Evolutionary conservation across 2,329 filamentous ascomycete genomes (phyloP).

Genomic region (Phialocephala subalpina): DNA sequence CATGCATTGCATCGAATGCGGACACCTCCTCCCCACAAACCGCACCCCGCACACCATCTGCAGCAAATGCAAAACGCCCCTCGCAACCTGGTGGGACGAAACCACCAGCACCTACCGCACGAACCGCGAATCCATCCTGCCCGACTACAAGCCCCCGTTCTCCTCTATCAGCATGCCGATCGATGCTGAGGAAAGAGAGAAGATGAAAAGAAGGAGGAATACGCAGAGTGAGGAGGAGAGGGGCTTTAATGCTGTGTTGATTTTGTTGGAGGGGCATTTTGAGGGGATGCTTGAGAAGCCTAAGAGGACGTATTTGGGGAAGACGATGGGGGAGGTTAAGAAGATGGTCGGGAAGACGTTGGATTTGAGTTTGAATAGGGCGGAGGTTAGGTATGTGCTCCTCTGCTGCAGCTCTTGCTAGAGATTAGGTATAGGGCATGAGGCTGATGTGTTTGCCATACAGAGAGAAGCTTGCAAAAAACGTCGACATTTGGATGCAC

Average conservation of each 20-base stretch:
- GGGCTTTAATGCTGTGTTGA: slow-evolving; percentile 66
- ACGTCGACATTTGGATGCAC: slow-evolving; percentile 72
- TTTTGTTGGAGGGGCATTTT: slow-evolving; percentile 69
- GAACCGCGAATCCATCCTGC: slow-evolving; percentile 40
- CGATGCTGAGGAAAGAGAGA: slow-evolving; percentile 13
- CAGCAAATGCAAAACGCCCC: slow-evolving; percentile 42
- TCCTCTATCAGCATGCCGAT: slow-evolving; percentile 10
- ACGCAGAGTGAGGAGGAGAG: slow-evolving; percentile 67
- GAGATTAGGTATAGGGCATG: background rate
- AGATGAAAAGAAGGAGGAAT: slow-evolving; percentile 37
- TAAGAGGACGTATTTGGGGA: slow-evolving; percentile 61
- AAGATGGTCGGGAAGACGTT: slow-evolving; percentile 67
- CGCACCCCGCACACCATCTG: slow-evolving; percentile 40
- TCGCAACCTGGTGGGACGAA: slow-evolving; percentile 44
- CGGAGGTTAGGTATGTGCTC: slow-evolving; percentile 61
- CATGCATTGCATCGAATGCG: slow-evolving; percentile 43
- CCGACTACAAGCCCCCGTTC: slow-evolving; percentile 27
- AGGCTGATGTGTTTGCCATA: slow-evolving; percentile 20
- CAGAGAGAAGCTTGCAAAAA: slow-evolving; percentile 67
- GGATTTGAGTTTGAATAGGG: slow-evolving; percentile 67
- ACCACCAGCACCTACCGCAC: slow-evolving; percentile 41
- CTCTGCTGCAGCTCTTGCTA: background rate
- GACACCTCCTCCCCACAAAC: slow-evolving; percentile 37
- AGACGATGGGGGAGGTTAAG: slow-evolving; percentile 61
- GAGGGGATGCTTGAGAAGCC: slow-evolving; percentile 67